Conservation (phyloP, 176 grass and related monocot genomes). For the Aegilops bicornis region DNA sequence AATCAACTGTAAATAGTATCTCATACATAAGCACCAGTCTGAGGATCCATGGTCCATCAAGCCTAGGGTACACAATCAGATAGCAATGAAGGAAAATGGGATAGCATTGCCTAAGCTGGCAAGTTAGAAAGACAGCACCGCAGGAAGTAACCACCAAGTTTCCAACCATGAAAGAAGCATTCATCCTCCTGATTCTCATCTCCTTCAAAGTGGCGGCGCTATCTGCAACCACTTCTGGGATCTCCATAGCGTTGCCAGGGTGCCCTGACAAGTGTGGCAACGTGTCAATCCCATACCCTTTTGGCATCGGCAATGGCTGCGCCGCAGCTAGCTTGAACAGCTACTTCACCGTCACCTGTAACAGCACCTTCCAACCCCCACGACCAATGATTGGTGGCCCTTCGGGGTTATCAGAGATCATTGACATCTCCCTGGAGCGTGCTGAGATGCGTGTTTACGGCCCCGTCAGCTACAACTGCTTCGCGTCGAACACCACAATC, state of each 20-base stretch:
- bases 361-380: not conserved
- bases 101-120: not conserved
- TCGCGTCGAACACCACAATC: not conserved
- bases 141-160: not conserved
- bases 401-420: not conserved
- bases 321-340: not conserved
- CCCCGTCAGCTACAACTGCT: slow-evolving; percentile 14
- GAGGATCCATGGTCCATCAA: not conserved
- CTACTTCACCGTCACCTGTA: slow-evolving; percentile 28
- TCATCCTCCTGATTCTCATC: not conserved
- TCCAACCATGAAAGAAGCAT: not conserved
- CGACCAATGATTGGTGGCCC: not conserved
- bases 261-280: slow-evolving; percentile 30
- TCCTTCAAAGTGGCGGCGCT: not conserved
- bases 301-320: slow-evolving; percentile 15
- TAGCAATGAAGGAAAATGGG: not conserved
- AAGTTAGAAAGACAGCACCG: not conserved
- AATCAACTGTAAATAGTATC: not conserved
- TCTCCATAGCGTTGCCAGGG: not conserved
- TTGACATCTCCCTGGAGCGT: not conserved
- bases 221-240: not conserved
- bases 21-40: not conserved
- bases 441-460: not conserved
- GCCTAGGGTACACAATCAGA: not conserved
- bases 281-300: slow-evolving; percentile 23